These are phyloP conservation scores for Fusarium luffae DNA, from an alignment of 2,329 filamentous ascomycete genomes.

Conservation along the genomic window DNA sequence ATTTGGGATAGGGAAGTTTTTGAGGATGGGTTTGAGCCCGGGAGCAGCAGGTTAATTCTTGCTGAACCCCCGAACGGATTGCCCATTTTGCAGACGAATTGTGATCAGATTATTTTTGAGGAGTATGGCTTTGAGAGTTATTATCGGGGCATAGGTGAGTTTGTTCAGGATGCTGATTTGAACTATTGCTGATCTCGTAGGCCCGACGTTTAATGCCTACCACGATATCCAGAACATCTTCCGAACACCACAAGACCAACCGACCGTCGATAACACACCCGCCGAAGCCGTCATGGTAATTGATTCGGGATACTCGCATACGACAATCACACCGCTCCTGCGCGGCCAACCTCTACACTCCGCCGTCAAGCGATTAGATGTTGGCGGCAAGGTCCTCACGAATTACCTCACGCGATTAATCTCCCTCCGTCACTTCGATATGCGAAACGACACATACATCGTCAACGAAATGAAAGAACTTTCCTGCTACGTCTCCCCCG, in stretches of 20 bases:
- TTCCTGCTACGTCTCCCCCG: conserved; percentile 81
- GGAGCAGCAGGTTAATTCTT: conserved; percentile 78
- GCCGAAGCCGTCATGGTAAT: conserved; percentile 88
- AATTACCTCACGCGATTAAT: conserved; percentile 92
- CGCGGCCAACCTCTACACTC: conserved; percentile 82
- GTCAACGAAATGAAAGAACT: conserved; percentile 97
- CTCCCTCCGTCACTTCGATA: conserved; percentile 91
- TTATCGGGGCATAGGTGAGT: conserved; percentile 75
- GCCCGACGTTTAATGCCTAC: conserved; percentile 81
- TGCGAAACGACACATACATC: conserved; percentile 92
- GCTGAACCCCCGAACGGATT: conserved; percentile 88
- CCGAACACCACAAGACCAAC: conserved; percentile 64
- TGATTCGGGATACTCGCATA: conserved; percentile 93
- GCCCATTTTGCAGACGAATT: conserved; percentile 84
- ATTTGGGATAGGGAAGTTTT: conserved; percentile 95
- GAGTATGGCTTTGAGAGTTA: conserved; percentile 94
- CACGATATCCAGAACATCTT: conserved; percentile 79
- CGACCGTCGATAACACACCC: conserved; percentile 59
- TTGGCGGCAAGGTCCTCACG: conserved; percentile 92
- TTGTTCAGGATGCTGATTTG: background rate
- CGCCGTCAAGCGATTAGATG: conserved; percentile 84
- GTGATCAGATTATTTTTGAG: conserved; percentile 97
- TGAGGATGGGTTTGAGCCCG: conserved; percentile 76
- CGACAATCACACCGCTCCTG: conserved; percentile 87
- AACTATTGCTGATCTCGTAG: conserved; percentile 54